These are phyloP conservation scores for Paratinospora sagittata DNA, from an alignment of 164 flowering plant genomes.

Conservation along the genomic window DNA sequence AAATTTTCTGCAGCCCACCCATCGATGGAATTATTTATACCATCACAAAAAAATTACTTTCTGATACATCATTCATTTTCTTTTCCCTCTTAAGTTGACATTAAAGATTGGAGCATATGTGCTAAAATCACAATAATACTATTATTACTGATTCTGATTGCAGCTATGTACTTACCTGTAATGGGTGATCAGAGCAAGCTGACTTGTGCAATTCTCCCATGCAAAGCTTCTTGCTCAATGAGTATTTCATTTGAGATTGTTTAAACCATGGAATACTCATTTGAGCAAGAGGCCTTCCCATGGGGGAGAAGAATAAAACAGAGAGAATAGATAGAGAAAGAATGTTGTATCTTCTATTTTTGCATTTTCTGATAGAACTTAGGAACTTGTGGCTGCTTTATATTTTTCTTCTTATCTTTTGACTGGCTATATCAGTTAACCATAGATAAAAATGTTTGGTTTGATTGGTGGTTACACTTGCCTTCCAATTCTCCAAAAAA, in stretches of 20 bases:
- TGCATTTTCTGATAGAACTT: neutral
- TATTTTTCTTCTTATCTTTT: neutral
- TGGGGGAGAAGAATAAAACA: constrained; percentile 20
- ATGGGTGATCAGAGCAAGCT: neutral
- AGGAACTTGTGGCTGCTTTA: neutral
- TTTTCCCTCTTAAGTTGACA: neutral
- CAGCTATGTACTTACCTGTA: constrained; percentile 8
- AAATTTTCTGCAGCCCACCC: neutral
- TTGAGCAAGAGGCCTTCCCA: constrained; percentile 40
- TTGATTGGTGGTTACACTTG: constrained; percentile 15
- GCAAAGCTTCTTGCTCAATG: constrained; percentile 43
- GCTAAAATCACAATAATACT: neutral
- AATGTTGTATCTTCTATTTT: neutral
- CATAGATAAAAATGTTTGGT: constrained; percentile 5
- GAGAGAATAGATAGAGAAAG: neutral
- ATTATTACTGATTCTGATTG: neutral
- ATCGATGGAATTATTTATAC: neutral
- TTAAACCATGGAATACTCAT: constrained; percentile 37
- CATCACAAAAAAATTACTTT: neutral
- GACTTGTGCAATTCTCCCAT: constrained; percentile 10
- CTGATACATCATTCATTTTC: neutral
- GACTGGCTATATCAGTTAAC: neutral
- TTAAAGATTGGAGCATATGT: neutral
- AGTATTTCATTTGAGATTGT: constrained; percentile 23
- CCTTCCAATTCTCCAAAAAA: neutral